Conservation (phyloP, 2,329 filamentous ascomycete species). For the Aureobasidium sp. region DNA sequence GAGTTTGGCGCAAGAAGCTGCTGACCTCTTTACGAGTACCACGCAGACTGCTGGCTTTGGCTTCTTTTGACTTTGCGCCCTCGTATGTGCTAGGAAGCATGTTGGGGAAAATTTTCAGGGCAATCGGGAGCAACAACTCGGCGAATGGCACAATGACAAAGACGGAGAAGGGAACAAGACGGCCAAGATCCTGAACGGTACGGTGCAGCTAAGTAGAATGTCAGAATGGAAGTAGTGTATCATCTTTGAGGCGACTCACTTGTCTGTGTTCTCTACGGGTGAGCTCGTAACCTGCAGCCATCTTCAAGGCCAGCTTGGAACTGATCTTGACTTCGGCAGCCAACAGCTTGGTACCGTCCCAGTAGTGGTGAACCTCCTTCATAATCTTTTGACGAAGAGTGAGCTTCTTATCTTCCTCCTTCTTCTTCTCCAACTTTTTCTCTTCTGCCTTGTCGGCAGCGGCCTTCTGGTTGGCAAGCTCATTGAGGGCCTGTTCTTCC, state of each 20-base stretch:
- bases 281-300: conserved; percentile 95
- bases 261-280: conserved; percentile 89
- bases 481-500: conserved; percentile 48
- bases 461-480: conserved; percentile 56
- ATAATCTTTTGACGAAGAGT: conserved; percentile 89
- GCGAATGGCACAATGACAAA: conserved; percentile 97
- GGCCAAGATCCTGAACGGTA: conserved; percentile 87
- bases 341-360: conserved; percentile 95
- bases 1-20: conserved; percentile 75
- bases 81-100: conserved; percentile 96
- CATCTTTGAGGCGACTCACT: conserved; percentile 21
- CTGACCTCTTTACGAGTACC: conserved; percentile 91
- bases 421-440: conserved; percentile 53
- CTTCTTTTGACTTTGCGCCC: conserved; percentile 80
- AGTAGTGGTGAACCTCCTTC: conserved; percentile 89
- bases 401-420: conserved; percentile 74
- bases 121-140: conserved; percentile 83
- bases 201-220: conserved; percentile 55
- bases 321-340: conserved; percentile 91
- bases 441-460: conserved; percentile 41
- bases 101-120: conserved; percentile 92
- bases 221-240: background rate
- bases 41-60: conserved; percentile 74
- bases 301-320: conserved; percentile 83
- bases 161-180: conserved; percentile 89